Evolutionary conservation across 1,284 basidiomycete species (phyloP).

Genomic region (Marasmius oreades): DNA sequence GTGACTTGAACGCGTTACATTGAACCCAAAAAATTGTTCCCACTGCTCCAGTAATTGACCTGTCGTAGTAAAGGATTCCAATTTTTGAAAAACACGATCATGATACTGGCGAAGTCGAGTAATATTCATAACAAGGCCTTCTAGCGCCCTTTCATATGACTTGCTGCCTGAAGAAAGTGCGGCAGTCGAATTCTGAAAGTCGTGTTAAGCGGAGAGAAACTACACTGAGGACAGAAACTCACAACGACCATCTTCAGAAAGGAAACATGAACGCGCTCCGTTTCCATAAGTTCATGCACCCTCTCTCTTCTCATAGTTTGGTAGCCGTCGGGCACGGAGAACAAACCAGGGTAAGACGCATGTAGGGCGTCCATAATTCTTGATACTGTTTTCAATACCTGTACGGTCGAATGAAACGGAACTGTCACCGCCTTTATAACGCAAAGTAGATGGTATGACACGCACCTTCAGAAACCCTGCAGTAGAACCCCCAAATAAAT

Average conservation of each 20-base stretch:
- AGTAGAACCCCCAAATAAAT: slow-evolving; percentile 30
- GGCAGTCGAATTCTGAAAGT: slow-evolving; percentile 26
- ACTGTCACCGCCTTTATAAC: too few species aligned
- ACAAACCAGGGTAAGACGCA: slow-evolving; percentile 34
- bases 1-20: slow-evolving; percentile 19
- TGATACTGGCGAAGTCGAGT: slow-evolving; percentile 31
- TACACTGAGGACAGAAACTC: slow-evolving; percentile 7
- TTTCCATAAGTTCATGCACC: slow-evolving; percentile 28
- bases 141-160: slow-evolving; percentile 25
- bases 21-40: slow-evolving; percentile 29
- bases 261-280: slow-evolving; percentile 28
- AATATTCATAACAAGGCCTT: slow-evolving; percentile 30
- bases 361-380: slow-evolving; percentile 31
- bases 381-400: slow-evolving; percentile 34
- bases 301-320: slow-evolving; percentile 20
- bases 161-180: slow-evolving; percentile 25
- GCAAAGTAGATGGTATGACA: neutral
- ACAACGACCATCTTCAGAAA: slow-evolving; percentile 24
- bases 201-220: neutral
- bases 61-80: slow-evolving; percentile 18
- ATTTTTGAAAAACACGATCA: slow-evolving; percentile 23
- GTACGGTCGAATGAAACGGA: neutral
- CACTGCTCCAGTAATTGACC: slow-evolving; percentile 22
- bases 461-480: slow-evolving; percentile 33
- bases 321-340: slow-evolving; percentile 25